Conservation (phyloP, 2,329 filamentous ascomycete genomes). For the Aureobasidium subglaciale region DNA sequence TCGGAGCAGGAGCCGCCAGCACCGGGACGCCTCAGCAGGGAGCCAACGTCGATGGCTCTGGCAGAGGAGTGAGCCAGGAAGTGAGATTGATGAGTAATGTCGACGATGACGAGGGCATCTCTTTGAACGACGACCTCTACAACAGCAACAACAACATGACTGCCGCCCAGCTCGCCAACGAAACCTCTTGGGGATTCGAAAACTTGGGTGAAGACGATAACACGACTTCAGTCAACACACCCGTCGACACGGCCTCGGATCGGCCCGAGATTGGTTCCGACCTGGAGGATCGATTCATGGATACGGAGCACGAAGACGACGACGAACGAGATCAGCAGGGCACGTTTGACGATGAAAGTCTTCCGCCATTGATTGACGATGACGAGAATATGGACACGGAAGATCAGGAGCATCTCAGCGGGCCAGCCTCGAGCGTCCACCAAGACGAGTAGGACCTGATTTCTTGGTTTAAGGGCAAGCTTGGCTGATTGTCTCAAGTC, state of each 20-base stretch:
- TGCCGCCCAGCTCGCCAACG: background rate
- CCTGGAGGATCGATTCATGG: background rate
- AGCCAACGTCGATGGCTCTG: conserved; percentile 9
- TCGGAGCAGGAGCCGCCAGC: conserved; percentile 52
- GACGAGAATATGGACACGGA: background rate
- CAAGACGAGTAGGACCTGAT: background rate
- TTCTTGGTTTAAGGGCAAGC: background rate
- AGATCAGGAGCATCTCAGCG: background rate
- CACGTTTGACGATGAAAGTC: background rate
- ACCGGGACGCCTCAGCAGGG: conserved; percentile 12
- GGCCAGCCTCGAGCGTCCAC: background rate
- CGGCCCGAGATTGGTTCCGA: conserved; percentile 4
- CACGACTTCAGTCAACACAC: conserved; percentile 2
- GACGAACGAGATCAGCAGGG: background rate
- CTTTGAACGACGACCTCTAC: conserved; percentile 6
- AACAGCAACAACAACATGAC: background rate
- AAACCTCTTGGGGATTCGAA: background rate
- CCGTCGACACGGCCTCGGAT: background rate
- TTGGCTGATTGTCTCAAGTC: background rate
- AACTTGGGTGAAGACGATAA: conserved; percentile 1
- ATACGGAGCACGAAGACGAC: background rate
- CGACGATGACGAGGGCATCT: conserved; percentile 1
- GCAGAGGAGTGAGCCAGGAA: conserved; percentile 15
- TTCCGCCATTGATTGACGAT: background rate
- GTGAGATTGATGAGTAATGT: conserved; percentile 10